phyloP scores from a whole-genome alignment of 2,329 filamentous ascomycete genomes.

The Cercospora zeae-maydis region DNA sequence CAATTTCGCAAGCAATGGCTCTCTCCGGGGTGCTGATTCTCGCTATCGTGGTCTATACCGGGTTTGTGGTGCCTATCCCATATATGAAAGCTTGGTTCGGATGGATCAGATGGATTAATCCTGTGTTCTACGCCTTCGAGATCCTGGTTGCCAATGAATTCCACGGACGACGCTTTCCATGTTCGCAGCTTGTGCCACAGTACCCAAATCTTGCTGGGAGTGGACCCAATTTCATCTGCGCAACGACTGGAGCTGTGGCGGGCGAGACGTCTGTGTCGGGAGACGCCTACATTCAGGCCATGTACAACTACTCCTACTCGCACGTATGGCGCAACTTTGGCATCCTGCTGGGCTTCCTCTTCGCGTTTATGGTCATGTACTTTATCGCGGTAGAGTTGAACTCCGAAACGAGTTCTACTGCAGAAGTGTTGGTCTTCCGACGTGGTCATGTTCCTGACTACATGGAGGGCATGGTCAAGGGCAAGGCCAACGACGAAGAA shows the following conservation, averaged over 20 bases:
- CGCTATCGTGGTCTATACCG: slow-evolving; percentile 61
- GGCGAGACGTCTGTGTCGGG: slow-evolving; percentile 41
- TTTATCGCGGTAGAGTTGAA: slow-evolving; percentile 63
- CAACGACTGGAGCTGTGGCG: slow-evolving; percentile 38
- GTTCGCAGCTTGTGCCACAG: slow-evolving; percentile 40
- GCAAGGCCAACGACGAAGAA: slow-evolving; percentile 38
- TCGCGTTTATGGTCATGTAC: slow-evolving; percentile 63
- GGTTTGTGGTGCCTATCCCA: slow-evolving; percentile 39
- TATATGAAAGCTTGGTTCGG: slow-evolving; percentile 57
- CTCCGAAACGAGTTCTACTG: slow-evolving; percentile 59
- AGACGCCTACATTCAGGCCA: slow-evolving; percentile 35
- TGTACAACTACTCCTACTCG: slow-evolving; percentile 42
- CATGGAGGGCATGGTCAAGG: slow-evolving; percentile 35
- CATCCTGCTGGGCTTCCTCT: slow-evolving; percentile 61
- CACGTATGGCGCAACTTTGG: slow-evolving; percentile 59
- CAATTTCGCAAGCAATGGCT: slow-evolving; percentile 61
- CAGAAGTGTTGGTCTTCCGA: slow-evolving; percentile 65
- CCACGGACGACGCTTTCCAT: slow-evolving; percentile 33
- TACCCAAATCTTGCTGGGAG: slow-evolving; percentile 32
- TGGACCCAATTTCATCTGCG: slow-evolving; percentile 39
- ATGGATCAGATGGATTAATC: slow-evolving; percentile 47
- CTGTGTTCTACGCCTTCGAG: slow-evolving; percentile 64
- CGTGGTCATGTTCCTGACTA: slow-evolving; percentile 43
- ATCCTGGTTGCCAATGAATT: slow-evolving; percentile 56
- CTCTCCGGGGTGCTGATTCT: slow-evolving; percentile 53